Base-by-base conservation (phyloP, 1,284 basidiomycete genomes). In the Apiotrichum brassicae region DNA sequence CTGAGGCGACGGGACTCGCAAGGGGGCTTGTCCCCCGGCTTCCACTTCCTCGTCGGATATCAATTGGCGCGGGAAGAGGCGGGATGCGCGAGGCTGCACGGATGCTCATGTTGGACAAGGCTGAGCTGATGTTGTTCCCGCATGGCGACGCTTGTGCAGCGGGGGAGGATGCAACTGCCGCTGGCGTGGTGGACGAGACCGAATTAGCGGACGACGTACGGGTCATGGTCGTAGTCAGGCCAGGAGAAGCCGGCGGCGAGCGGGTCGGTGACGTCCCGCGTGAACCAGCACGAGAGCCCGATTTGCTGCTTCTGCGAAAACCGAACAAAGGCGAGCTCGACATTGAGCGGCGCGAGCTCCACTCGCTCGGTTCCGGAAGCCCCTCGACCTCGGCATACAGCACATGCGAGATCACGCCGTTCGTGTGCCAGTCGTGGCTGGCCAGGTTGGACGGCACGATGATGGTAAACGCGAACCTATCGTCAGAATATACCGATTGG, bases 341-440 rank as follows among this genome's bases (percentile, higher is more conserved):
- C 6, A 20, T 28, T 3, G 30, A n/a, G 1, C 28, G 24, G 20
- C n/a, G 12, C 4, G 37, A 2, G 3, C 28, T 30, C 47, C 35
- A 30, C 7, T 25, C 34, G 11, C 32, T 18, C 6, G 32, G 18
- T 11, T 49, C 49, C 5, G 53, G 49, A 19, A 59, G 18, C 3
- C 62, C 62, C 40, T 60, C 62, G 3, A 64, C 43, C 46, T 60
- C 60, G 38, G 58, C 62, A 32, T 58, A 62, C 9, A 64, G 49
- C 24, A 54, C 42, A 44, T 60, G 57, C 20, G 47, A 36, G 30
- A 61, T 57, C 19, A 50, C 54, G 8, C 59, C 60, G 34, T 62
- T 64, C n/a, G 51, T 35, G 46, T 62, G 62, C 53, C 59, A 61
- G 46, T 64, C 62, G 47, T 62, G 60, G 20, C 52, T 49, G 2